phyloP scores from a whole-genome alignment of 805 yeast genomes.

The Zygotorulaspora florentina region DNA sequence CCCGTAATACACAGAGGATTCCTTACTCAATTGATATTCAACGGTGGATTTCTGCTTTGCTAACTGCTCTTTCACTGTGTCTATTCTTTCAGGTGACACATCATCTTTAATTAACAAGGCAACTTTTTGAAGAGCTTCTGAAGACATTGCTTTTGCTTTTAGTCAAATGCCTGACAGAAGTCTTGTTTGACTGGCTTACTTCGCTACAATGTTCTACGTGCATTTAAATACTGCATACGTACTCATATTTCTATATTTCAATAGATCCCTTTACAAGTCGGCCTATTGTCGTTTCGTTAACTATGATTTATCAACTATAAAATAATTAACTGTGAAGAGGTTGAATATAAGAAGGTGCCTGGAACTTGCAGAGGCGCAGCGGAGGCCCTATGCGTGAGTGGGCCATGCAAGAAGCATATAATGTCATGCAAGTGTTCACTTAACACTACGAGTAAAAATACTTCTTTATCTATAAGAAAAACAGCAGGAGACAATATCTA shows the following conservation, averaged over 20 bases:
- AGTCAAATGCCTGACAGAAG: too few relatives aligned
- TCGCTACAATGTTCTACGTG: too few relatives aligned
- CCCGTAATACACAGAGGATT: constrained; percentile 61
- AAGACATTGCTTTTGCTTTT: constrained; percentile 13
- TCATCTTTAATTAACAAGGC: constrained; percentile 38
- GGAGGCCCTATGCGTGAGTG: too few relatives aligned
- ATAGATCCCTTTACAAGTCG: neutral
- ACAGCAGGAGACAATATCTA: too few relatives aligned
- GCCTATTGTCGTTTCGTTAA: neutral
- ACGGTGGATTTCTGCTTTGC: constrained; percentile 67
- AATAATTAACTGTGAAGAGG: neutral
- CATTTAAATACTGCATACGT: too few relatives aligned
- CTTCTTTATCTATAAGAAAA: too few relatives aligned
- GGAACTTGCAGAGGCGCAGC: too few relatives aligned
- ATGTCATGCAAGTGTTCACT: too few relatives aligned
- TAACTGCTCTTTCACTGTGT: constrained; percentile 50
- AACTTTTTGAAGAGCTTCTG: constrained; percentile 29
- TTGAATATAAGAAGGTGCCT: too few relatives aligned
- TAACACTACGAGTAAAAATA: too few relatives aligned
- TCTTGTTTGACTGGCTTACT: too few relatives aligned
- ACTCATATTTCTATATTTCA: neutral
- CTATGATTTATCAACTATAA: neutral
- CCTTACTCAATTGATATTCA: constrained; percentile 69
- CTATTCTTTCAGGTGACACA: constrained; percentile 52
- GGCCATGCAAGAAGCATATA: too few relatives aligned